These are phyloP conservation scores for Trichoderma sp. DNA, from an alignment of 2,329 filamentous ascomycete genomes.

Conservation along the genomic window DNA sequence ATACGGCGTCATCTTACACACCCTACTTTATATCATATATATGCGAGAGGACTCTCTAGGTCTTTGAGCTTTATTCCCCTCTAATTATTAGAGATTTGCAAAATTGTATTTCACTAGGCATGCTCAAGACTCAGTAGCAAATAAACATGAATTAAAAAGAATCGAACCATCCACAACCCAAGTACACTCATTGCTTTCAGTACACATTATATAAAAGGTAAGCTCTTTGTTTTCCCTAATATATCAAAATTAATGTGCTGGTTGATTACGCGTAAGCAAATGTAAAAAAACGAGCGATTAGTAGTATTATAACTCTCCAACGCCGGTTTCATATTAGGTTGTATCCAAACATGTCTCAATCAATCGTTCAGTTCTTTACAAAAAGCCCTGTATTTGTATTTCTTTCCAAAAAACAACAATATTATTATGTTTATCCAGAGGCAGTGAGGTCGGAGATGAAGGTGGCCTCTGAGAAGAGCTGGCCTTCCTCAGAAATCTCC, in stretches of 20 bases:
- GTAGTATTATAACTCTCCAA: slow-evolving; percentile 24
- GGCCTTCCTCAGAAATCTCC: slow-evolving; percentile 73
- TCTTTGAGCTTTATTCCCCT: background rate
- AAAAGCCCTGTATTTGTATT: slow-evolving; percentile 6
- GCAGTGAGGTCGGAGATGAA: slow-evolving; percentile 69
- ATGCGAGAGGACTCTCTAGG: background rate
- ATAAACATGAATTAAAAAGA: background rate
- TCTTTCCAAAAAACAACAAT: slow-evolving; percentile 7
- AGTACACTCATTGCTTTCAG: background rate
- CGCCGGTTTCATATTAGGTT: slow-evolving; percentile 23
- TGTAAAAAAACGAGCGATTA: slow-evolving; percentile 26
- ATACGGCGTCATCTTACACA: background rate
- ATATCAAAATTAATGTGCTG: background rate
- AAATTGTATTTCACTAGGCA: background rate
- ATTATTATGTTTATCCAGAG: background rate
- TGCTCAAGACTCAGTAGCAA: background rate
- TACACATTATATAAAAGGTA: background rate
- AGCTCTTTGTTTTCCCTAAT: background rate
- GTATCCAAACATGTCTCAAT: slow-evolving; percentile 23
- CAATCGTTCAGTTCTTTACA: slow-evolving; percentile 13
- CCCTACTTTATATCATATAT: background rate
- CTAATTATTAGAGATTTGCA: background rate
- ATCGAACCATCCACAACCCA: background rate
- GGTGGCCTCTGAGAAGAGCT: slow-evolving; percentile 85
- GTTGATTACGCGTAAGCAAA: slow-evolving; percentile 16